phyloP scores from a whole-genome alignment of 2,329 filamentous ascomycete genomes.

The Diaporthe sp. region DNA sequence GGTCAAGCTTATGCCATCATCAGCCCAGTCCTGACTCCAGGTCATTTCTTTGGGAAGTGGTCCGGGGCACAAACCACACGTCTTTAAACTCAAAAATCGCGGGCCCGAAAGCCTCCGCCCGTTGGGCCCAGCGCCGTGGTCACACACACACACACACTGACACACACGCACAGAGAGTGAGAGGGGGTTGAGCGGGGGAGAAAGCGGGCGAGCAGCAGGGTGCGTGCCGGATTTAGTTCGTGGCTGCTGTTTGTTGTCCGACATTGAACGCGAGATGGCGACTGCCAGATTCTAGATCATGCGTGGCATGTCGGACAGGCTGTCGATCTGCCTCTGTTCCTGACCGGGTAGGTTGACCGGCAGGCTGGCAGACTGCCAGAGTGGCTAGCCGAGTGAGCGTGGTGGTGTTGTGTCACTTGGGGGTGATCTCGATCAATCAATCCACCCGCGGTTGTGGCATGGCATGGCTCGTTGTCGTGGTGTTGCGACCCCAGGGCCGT shows the following conservation, averaged over 20 bases:
- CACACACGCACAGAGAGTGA: background rate
- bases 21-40: slow-evolving; percentile 31
- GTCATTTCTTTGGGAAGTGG: slow-evolving; percentile 30
- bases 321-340: slow-evolving; percentile 21
- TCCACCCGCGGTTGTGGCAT: background rate
- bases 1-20: slow-evolving; percentile 26
- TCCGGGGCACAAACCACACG: slow-evolving; percentile 25
- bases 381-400: background rate
- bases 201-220: background rate
- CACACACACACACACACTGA: background rate
- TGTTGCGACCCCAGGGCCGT: slow-evolving; percentile 19
- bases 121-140: slow-evolving; percentile 1
- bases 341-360: slow-evolving; percentile 6
- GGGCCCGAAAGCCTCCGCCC: background rate
- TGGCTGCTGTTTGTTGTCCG: slow-evolving; percentile 7
- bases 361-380: background rate
- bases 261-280: slow-evolving; percentile 18
- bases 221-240: background rate
- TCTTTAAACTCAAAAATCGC: slow-evolving; percentile 24
- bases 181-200: background rate
- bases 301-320: slow-evolving; percentile 27
- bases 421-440: slow-evolving; percentile 3
- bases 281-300: slow-evolving; percentile 31
- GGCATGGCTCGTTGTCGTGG: slow-evolving; percentile 15
- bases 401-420: slow-evolving; percentile 7